Base-by-base conservation (phyloP, 2,329 filamentous ascomycete species). In the Fusarium austroafricanum region DNA sequence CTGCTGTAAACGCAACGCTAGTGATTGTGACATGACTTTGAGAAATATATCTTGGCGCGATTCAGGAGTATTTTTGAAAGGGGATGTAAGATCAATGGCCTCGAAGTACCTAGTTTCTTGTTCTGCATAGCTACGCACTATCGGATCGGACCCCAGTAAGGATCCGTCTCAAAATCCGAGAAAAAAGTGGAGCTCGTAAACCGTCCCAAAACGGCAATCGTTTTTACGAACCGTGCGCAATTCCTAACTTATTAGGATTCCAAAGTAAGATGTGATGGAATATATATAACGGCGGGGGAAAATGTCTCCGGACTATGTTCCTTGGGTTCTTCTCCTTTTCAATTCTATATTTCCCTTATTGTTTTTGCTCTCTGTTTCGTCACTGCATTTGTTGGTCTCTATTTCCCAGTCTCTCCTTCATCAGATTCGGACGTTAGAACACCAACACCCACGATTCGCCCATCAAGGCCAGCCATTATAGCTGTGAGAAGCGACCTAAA, bases 201-300 rank as follows among this genome's bases (percentile, higher is more conserved):
- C 38, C 26, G 7, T 31, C 63, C 63, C 28, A 57, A 67, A 67
- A 10, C 42, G 50, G 63, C 47, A 67, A 67, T 67, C 56, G 33
- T 40, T 28, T 40, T 62, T 67, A 67, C 63, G 62, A 61, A 39
- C 55, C 28, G 35, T 50, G 26, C 60, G n/a, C n/a, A n/a, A n/a
- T n/a, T n/a, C n/a, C n/a, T n/a, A n/a, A n/a, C n/a, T n/a, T n/a
- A n/a, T n/a, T n/a, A n/a, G n/a, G n/a, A n/a, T n/a, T n/a, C n/a
- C n/a, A n/a, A n/a, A 33, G 12, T 49, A 39, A 15, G 10, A 46
- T 38, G 12, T n/a, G 29, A 49, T 44, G 12, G 7, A n/a, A 14
- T 54, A 55, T 28, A 61, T 38, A 33, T 47, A 12, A 18, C n/a
- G 18, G 31, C 42, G 28, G 10, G 21, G 6, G 9, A 44, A 26